phyloP scores from a whole-genome alignment of 495 filamentous ascomycete species.

The Xylaria acuta region DNA sequence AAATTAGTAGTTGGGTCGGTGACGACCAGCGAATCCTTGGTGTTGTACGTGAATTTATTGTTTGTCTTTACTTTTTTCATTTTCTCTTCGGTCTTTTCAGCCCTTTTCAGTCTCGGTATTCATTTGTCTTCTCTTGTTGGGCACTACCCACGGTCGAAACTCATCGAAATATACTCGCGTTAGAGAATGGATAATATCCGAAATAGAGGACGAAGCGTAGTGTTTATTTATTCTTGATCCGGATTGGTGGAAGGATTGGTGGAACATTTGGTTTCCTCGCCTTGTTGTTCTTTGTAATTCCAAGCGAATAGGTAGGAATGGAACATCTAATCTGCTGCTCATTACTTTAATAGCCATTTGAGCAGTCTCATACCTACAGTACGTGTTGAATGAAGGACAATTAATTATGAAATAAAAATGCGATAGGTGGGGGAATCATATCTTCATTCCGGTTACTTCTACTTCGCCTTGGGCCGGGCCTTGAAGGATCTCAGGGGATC shows the following conservation, averaged over 20 bases:
- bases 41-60: constrained; percentile 39
- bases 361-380: background rate
- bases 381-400: background rate
- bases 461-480: constrained; percentile 54
- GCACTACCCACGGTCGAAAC: background rate
- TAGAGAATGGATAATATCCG: background rate
- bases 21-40: constrained; percentile 48
- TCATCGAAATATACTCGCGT: background rate
- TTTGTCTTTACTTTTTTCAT: background rate
- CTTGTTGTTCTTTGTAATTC: no score
- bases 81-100: no score
- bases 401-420: no score
- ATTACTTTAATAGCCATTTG: background rate
- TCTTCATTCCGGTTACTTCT: constrained; percentile 22
- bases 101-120: no score
- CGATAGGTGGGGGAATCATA: background rate
- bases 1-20: constrained; percentile 51
- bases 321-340: background rate
- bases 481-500: constrained; percentile 95
- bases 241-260: background rate
- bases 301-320: background rate
- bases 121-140: background rate
- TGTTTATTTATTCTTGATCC: background rate
- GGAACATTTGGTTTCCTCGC: background rate
- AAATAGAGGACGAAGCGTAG: background rate